Percentiles rank a stretch among this genome's conserved stretches.
These are phyloP conservation scores for Bimuria novae-zelandiae DNA, from an alignment of 2,329 filamentous ascomycete species.

Conservation along the genomic window DNA sequence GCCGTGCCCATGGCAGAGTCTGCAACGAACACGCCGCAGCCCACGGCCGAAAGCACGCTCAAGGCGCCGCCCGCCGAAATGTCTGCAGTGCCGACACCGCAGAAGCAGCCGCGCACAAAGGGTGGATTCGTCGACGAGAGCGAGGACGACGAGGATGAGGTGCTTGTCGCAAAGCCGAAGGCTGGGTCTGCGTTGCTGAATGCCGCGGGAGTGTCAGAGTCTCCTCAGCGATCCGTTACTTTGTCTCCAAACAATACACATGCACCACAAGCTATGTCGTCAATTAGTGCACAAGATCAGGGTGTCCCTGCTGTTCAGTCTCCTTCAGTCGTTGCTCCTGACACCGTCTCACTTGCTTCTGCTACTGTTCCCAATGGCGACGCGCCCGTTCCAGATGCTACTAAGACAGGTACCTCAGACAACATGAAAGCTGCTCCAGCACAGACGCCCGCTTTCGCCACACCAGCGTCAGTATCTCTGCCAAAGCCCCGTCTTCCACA, in stretches of 20 bases:
- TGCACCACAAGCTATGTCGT: conserved; percentile 63
- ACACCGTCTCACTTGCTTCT: conserved; percentile 52
- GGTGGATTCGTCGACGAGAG: conserved; percentile 68
- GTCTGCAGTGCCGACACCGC: conserved; percentile 35
- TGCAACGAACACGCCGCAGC: conserved; percentile 31
- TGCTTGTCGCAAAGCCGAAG: conserved; percentile 52
- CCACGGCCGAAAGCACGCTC: conserved; percentile 25
- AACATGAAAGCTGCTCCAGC: conserved; percentile 36
- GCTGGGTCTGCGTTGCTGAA: conserved; percentile 55
- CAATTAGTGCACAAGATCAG: conserved; percentile 62
- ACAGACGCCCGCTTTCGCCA: conserved; percentile 46
- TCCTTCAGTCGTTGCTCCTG: conserved; percentile 47
- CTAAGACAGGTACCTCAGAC: conserved; percentile 39
- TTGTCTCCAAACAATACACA: conserved; percentile 60
- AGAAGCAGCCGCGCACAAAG: conserved; percentile 57
- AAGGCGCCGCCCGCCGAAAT: conserved; percentile 31
- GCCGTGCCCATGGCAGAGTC: conserved; percentile 37
- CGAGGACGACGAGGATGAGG: conserved; percentile 62
- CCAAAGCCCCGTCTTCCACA: conserved; percentile 64
- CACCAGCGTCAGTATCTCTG: conserved; percentile 36
- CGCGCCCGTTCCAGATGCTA: conserved; percentile 43
- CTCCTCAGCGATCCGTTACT: conserved; percentile 60
- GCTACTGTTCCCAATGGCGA: conserved; percentile 54
- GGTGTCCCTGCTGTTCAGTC: conserved; percentile 46
- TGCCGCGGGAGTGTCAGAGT: conserved; percentile 54